Evolutionary conservation across 257 asterid species (phyloP), one percentile per base, ranked within the genome.

Genomic region (Solanum pimpinellifolium): DNA sequence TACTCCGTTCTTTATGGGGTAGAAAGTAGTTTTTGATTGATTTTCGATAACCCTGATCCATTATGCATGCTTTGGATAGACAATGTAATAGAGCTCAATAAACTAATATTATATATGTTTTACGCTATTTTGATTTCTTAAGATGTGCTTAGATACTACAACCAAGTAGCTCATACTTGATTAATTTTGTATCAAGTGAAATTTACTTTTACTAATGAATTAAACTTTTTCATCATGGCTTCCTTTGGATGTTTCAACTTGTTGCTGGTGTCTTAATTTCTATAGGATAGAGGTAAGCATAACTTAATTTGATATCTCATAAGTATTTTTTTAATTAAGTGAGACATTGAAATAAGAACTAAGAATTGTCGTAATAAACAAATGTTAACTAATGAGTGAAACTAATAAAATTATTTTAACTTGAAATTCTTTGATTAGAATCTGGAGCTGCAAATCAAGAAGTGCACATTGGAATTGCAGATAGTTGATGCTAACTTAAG

Each of bases 381-480:
- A 70, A 31, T 70, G n/a, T 15, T 70, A 70, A 21, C 6, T 52
- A 52, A 70, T 33, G 27, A 16, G 3, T 12, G 37, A 33, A 72
- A 23, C 18, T 52, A 21, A 52, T 52, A 0, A 6, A 16, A 52
- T 16, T 23, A 52, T 52, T 52, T 52, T 52, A 16, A 52, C 62
- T 33, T 33, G 4, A 72, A 72, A 11, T 11, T 65, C 33, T 66
- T 87, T 82, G 62, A 66, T 65, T 85, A 93, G 96, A 94, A 93
- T 90, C 87, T 90, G 6, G 92, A 93, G 84, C 90, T 92, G 73
- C 92, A 92, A 90, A 90, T 92, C n/a, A 90, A 90, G 87, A 91
- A 92, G 87, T 62, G 85, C 46, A 27, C 85, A 18, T 81, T 91
- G 20, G 91, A 92, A 82, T 70, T 91, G 49, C 94, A 91, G 85